A percentile compares a stretch with the other conserved stretches of the same genome.
These are phyloP conservation scores for Globisporangium yorkense DNA, from an alignment of 352 stramenopile genomes.

Conservation along the genomic window DNA sequence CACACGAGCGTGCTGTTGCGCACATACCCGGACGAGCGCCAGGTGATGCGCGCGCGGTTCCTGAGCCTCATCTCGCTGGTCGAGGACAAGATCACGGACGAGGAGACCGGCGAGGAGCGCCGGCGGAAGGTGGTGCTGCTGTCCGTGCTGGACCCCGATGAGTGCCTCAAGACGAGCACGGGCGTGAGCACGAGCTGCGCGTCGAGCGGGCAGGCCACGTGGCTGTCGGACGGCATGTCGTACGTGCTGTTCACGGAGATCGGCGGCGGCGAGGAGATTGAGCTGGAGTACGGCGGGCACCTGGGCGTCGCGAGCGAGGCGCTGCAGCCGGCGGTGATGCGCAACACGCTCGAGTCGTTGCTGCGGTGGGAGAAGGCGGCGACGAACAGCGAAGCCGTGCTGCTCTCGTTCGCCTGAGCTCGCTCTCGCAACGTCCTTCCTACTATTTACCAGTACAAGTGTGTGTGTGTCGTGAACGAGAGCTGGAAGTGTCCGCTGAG, in stretches of 20 bases:
- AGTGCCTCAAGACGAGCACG: too few relatives aligned
- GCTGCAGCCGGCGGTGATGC: conserved; percentile 17
- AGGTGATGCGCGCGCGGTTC: conserved; percentile 24
- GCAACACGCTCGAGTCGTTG: conserved; percentile 23
- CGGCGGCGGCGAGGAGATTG: conserved; percentile 22
- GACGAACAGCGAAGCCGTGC: too few relatives aligned
- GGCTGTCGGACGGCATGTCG: conserved; percentile 29
- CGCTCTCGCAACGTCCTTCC: too few relatives aligned
- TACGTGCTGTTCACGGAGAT: conserved; percentile 39
- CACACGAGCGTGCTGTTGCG: conserved; percentile 34
- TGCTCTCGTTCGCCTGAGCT: too few relatives aligned
- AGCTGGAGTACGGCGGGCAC: conserved; percentile 32
- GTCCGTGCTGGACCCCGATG: too few relatives aligned
- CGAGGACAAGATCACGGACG: conserved; percentile 13
- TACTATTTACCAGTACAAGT: too few relatives aligned
- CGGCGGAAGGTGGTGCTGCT: too few relatives aligned
- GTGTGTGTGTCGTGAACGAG: too few relatives aligned
- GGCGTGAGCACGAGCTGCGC: neutral
- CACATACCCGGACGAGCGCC: conserved; percentile 31
- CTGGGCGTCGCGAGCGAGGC: conserved; percentile 23
- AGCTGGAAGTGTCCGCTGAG: too few relatives aligned
- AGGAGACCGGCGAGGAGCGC: too few relatives aligned
- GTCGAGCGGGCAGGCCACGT: conserved; percentile 13
- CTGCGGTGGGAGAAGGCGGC: too few relatives aligned
- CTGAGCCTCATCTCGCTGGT: conserved; percentile 24